Conservation (phyloP, 441 rosid genomes). For the Croton setiger region DNA sequence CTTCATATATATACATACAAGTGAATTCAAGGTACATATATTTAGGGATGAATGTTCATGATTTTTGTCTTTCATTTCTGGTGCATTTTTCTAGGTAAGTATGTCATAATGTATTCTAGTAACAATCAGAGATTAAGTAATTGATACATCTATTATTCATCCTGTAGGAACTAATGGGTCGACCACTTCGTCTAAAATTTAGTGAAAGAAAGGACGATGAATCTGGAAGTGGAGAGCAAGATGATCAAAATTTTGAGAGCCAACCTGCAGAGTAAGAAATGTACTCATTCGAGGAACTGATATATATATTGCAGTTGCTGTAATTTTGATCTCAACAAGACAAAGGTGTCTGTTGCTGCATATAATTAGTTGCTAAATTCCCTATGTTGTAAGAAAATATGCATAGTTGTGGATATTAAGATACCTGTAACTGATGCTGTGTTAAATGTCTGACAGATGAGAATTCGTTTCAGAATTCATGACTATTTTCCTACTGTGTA, state of each 20-base stretch:
- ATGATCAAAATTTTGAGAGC: conserved; percentile 24
- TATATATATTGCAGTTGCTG: conserved; percentile 14
- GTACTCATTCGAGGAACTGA: conserved; percentile 4
- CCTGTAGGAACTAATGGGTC: conserved; percentile 78
- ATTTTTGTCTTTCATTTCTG: background rate
- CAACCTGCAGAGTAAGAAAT: conserved; percentile 25
- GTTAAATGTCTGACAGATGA: no score
- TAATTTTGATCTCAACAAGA: conserved; percentile 10
- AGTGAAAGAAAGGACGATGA: conserved; percentile 43
- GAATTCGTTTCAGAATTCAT: no score
- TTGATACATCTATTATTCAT: background rate
- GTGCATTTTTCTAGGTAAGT: background rate
- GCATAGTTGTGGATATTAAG: no score
- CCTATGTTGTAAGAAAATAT: no score
- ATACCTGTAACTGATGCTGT: no score
- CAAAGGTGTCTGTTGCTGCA: no score
- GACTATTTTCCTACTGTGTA: no score
- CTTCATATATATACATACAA: background rate
- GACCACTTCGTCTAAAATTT: conserved; percentile 61
- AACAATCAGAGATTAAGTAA: no score
- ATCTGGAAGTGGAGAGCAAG: conserved; percentile 39
- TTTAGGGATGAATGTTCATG: no score
- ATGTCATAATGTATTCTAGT: no score
- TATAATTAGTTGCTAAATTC: no score
- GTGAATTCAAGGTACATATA: no score